Percentiles rank a stretch among this genome's conserved stretches.
These are phyloP conservation scores for Corrigiola litoralis DNA, from an alignment of 179 eudicot genomes.

Conservation along the genomic window DNA sequence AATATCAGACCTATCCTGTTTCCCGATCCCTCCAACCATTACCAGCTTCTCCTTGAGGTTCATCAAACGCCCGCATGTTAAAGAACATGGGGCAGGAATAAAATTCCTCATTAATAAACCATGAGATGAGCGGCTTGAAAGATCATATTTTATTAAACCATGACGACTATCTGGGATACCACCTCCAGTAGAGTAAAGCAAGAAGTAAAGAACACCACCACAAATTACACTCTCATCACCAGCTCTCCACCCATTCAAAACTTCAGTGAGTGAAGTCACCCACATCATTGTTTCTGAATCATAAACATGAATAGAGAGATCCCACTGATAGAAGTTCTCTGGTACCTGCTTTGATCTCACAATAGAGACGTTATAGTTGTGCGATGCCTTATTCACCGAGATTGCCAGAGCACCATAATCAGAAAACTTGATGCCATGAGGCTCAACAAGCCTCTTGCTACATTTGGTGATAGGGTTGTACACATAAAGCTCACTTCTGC, in stretches of 20 bases:
- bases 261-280: conserved; percentile 49
- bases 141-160: conserved; percentile 55
- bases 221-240: conserved; percentile 84
- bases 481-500: conserved; percentile 45
- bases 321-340: conserved; percentile 56
- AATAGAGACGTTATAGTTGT: conserved; percentile 44
- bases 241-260: conserved; percentile 66
- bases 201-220: conserved; percentile 58
- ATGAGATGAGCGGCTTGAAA: conserved; percentile 35
- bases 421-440: conserved; percentile 44
- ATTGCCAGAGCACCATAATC: conserved; percentile 78
- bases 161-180: conserved; percentile 54
- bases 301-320: conserved; percentile 64
- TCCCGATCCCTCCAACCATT: conserved; percentile 94
- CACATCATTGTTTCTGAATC: conserved; percentile 52
- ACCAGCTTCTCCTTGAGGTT: conserved; percentile 73
- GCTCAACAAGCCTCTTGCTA: conserved; percentile 43
- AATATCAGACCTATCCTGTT: conserved; percentile 68
- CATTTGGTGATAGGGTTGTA: conserved; percentile 64
- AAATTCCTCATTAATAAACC: conserved; percentile 44
- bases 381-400: conserved; percentile 45
- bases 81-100: conserved; percentile 63
- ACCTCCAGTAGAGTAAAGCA: conserved; percentile 67
- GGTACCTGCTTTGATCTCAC: conserved; percentile 80
- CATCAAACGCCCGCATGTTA: conserved; percentile 93